Evolutionary conservation across 2,329 filamentous ascomycete species (phyloP), one percentile per base, ranked within the genome.

Genomic region (Fusarium keratoplasticum): DNA sequence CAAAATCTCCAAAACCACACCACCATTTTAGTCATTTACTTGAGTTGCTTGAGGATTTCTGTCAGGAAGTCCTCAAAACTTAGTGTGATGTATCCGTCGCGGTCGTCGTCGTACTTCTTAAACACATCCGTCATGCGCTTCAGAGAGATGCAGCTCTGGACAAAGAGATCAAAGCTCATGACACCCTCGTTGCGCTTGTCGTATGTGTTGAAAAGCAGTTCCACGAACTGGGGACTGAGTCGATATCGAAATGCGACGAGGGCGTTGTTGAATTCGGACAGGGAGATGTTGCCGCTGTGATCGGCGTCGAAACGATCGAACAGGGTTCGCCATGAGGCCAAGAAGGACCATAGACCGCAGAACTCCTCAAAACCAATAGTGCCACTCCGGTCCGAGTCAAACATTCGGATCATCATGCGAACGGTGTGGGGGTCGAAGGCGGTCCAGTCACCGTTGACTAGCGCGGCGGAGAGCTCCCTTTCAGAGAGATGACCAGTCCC

Each of bases 71-170:
- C 93, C 84, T 95, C 93, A 78, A 95, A 95, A 81, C 92, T 94
- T 63, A 95, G 84, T 5, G 93, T 95, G 77, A 95, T 94, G 82
- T 95, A 98, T 2, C 96, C 96, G 84, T 98, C 96, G 47, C 96
- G 90, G 83, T 99, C 96, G 79, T 97, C 94, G 78, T 99, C 96
- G 82, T 98, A 99, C 84, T 95, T 96, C 88, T 99, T 99, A 83
- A 99, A 99, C 31, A 98, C 95, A 83, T 99, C 96, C 69, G 96
- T 99, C 96, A 99, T 98, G 77, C 96, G 90, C 89, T 98, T 98
- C 79, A 99, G 87, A 78, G 92, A 95, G 81, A 99, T 98, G 83
- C 96, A 98, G 61, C 95, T 95, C 87, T 99, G 96, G 70, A 99
- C 96, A 80, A 99, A 99, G 61, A 99, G 84, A 85, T 99, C 96